Conservation (phyloP, 768 basidiomycete genomes). For the Cystofilobasidium macerans region DNA sequence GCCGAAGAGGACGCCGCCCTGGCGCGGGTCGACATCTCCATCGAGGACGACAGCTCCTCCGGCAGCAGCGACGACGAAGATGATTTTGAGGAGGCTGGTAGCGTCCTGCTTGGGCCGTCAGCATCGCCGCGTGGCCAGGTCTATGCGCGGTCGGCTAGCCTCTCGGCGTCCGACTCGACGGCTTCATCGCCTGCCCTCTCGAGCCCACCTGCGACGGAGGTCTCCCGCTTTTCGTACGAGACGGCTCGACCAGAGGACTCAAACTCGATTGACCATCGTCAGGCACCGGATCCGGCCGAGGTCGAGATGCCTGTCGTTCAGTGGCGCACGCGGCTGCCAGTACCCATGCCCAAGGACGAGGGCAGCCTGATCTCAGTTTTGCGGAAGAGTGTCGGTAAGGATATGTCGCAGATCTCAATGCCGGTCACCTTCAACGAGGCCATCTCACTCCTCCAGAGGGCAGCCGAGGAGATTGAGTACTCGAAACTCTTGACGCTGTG, state of each 20-base stretch:
- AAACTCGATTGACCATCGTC: neutral
- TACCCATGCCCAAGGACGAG: slow-evolving; percentile 24
- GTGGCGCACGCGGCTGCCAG: slow-evolving; percentile 21
- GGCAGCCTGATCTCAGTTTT: slow-evolving; percentile 43
- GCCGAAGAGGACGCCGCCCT: slow-evolving; percentile 6
- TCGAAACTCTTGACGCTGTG: slow-evolving; percentile 46
- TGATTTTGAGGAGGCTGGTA: neutral
- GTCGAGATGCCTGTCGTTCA: neutral
- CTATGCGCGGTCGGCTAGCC: neutral
- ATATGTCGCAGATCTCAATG: slow-evolving; percentile 47
- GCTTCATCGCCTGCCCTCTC: neutral
- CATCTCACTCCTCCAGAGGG: slow-evolving; percentile 63
- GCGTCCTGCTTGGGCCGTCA: no score
- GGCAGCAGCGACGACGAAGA: slow-evolving; percentile 12
- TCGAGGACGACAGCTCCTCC: neutral
- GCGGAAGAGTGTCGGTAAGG: slow-evolving; percentile 83
- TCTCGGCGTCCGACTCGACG: neutral
- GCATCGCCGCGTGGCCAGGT: neutral
- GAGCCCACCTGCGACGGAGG: neutral
- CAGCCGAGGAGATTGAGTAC: slow-evolving; percentile 75
- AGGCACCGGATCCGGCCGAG: neutral
- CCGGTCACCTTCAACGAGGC: slow-evolving; percentile 90
- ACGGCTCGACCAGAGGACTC: slow-evolving; percentile 1
- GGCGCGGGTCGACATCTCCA: neutral
- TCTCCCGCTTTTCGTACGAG: neutral